Conservation (phyloP, 768 basidiomycete genomes). For the Kwoniella heveanensis region DNA sequence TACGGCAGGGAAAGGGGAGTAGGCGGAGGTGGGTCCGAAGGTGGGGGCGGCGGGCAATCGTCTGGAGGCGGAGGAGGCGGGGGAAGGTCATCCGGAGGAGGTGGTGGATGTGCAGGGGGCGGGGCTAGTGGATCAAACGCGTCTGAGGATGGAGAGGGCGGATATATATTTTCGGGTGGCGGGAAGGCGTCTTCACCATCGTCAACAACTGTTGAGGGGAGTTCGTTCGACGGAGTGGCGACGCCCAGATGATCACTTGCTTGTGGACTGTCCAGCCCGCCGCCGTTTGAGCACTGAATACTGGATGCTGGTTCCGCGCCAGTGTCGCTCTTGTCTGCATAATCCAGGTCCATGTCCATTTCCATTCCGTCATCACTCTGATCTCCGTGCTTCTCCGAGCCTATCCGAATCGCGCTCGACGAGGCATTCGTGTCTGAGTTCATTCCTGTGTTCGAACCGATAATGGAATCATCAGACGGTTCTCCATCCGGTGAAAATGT, state of each 20-base stretch:
- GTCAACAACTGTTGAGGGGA: no score
- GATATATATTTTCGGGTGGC: not conserved
- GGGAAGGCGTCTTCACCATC: no score
- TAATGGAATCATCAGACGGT: not conserved
- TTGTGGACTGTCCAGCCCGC: no score
- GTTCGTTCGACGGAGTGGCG: no score
- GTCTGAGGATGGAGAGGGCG: constrained; percentile 9
- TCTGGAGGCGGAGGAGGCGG: constrained; percentile 17
- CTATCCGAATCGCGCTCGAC: no score
- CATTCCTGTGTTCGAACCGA: not conserved
- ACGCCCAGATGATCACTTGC: no score
- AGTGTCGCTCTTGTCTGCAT: not conserved
- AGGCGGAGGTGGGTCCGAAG: not conserved
- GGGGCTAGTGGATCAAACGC: constrained; percentile 11
- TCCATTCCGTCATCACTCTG: not conserved
- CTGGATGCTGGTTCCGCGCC: no score
- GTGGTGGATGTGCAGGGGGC: constrained; percentile 20
- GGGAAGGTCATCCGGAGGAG: constrained; percentile 10
- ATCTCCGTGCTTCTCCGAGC: no score
- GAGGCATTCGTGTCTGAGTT: not conserved
- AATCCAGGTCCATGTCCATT: constrained; percentile 7
- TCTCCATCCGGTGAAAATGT: not conserved
- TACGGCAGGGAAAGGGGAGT: not conserved
- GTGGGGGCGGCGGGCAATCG: not conserved
- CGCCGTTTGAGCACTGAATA: no score